phyloP scores from a whole-genome alignment of 345 rosid genomes.

The Euphorbia peplus region DNA sequence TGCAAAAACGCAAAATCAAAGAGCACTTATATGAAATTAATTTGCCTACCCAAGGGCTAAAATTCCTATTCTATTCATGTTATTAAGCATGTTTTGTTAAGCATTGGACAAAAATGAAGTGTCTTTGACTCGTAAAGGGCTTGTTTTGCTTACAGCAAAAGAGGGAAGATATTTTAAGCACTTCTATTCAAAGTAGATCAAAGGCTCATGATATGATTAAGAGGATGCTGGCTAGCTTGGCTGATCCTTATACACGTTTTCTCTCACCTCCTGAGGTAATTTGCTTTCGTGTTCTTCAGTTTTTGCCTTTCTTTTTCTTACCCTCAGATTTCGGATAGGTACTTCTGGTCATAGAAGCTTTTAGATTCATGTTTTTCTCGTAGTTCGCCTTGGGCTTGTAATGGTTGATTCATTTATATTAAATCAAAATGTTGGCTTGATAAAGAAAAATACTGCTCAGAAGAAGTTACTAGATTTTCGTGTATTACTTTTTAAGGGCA shows the following conservation, averaged over 20 bases:
- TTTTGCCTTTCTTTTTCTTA: not conserved
- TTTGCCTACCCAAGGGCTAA: not conserved
- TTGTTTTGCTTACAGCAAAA: constrained; percentile 43
- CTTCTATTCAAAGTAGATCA: constrained; percentile 59
- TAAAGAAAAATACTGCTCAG: not conserved
- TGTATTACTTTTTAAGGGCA: not conserved
- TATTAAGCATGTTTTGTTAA: not conserved
- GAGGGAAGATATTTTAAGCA: constrained; percentile 51
- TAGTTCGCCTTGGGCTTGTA: not conserved
- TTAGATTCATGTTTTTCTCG: not conserved
- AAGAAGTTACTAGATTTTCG: not conserved
- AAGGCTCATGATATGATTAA: constrained; percentile 80
- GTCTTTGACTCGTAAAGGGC: not conserved
- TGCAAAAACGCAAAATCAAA: no score
- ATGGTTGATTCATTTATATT: not conserved
- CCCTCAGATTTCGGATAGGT: not conserved
- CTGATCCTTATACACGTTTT: constrained; percentile 86
- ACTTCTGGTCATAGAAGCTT: not conserved
- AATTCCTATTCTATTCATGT: not conserved
- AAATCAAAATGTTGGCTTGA: not conserved
- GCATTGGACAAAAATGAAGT: not conserved
- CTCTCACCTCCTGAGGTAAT: constrained; percentile 82
- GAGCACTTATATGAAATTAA: no score
- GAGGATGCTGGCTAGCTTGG: constrained; percentile 77
- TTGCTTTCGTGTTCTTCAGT: not conserved